Base-by-base conservation (phyloP, 2,329 filamentous ascomycete species). In the Pyrenophora tritici-repentis region DNA sequence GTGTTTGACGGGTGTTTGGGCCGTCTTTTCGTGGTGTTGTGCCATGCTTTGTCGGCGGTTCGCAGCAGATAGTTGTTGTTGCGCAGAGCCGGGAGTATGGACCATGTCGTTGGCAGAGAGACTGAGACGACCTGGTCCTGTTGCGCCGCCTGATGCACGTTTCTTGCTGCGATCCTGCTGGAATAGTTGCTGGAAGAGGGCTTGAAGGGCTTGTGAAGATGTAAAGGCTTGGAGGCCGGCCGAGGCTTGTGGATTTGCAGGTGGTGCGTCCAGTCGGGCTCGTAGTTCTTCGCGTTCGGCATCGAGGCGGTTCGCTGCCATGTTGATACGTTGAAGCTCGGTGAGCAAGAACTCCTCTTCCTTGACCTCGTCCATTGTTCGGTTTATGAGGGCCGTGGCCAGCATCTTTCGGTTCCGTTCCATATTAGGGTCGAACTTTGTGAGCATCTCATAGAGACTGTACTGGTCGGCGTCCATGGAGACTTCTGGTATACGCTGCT, bases 331-430 rank as follows among this genome's bases (percentile, higher is more conserved):
- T 67, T 95, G 91, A 47, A 99, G 84, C 70, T 99, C 94, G 51
- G 93, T 83, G 14, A 99, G 82, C 2, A 99, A 78, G 29, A 90
- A 88, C 63, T 95, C 89, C 75, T 99, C 94, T 72, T 99, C 94
- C 56, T 90, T 86, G 20, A 93, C 89, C 74, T 99, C 93, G 57
- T 96, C 91, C 56, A 86, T 87, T 7, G 87, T 89, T 34, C 94
- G 85, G 40, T 86, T 85, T 58, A 97, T 82, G 39, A 92, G 85
- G 42, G 88, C 86, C 57, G 89, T 83, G 3, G 91, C 93, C 65
- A 96, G 89, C 50, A 89, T 85, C 76, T 97, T 99, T 56, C 94
- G 86, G 45, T 85, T 80, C 18, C 81, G 82, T 75, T 99, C 94
- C 62, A 89, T 86, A 13, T 83, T 81, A 0, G 91, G 85, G 65